Conservation (phyloP, 2,329 filamentous ascomycete genomes). For the Colletotrichum magnum region DNA sequence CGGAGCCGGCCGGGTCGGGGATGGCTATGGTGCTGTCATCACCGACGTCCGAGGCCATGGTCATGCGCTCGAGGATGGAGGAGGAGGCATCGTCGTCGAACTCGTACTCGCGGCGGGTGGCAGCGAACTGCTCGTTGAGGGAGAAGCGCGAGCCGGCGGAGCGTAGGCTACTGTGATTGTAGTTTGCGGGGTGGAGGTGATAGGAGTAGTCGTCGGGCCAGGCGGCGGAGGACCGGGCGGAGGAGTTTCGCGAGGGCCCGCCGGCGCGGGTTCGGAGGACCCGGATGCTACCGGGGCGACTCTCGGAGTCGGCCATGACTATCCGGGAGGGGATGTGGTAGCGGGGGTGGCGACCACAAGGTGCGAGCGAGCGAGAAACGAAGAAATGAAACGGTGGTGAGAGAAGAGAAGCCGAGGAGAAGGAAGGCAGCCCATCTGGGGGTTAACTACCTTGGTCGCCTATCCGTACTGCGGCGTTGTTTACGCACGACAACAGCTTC, state of each 20-base stretch:
- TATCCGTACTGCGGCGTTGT: conserved; percentile 6
- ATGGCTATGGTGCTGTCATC: conserved; percentile 41
- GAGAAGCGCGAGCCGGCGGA: conserved; percentile 61
- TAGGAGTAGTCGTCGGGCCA: conserved; percentile 39
- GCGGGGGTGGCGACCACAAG: neutral
- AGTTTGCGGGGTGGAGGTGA: conserved; percentile 33
- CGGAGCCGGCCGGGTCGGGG: conserved; percentile 11
- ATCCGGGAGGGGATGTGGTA: neutral
- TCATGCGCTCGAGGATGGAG: conserved; percentile 56
- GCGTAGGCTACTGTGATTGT: conserved; percentile 46
- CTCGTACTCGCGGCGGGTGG: conserved; percentile 61
- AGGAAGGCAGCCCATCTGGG: neutral
- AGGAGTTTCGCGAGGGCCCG: conserved; percentile 43
- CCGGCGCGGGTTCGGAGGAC: conserved; percentile 44
- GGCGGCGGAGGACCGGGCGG: conserved; percentile 45
- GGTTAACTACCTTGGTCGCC: conserved; percentile 28
- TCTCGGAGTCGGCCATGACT: conserved; percentile 46
- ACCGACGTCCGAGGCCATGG: conserved; percentile 44
- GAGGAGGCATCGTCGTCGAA: conserved; percentile 64
- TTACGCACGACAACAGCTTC: conserved; percentile 13
- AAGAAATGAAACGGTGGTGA: neutral
- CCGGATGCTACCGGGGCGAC: conserved; percentile 47
- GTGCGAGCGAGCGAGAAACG: conserved; percentile 8
- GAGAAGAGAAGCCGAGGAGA: neutral
- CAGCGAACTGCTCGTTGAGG: conserved; percentile 63